These are phyloP conservation scores for Xerocomus potaroensis DNA, from an alignment of 768 basidiomycete genomes.

Conservation along the genomic window DNA sequence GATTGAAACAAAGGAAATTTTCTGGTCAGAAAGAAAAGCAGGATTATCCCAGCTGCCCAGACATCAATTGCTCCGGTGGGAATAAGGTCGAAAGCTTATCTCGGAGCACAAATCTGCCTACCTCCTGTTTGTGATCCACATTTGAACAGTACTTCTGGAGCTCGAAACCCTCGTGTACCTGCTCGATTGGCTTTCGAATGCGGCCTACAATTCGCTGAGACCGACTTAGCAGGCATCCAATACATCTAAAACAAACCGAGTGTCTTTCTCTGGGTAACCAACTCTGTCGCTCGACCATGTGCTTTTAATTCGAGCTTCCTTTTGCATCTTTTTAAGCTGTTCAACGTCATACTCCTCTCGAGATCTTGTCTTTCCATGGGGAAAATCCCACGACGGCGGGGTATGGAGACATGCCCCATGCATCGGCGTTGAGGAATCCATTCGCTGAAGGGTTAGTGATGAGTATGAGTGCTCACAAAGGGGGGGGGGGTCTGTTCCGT, in stretches of 20 bases:
- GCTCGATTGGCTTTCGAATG: conserved; percentile 92
- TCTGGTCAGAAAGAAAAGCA: conserved; percentile 85
- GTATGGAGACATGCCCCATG: conserved; percentile 77
- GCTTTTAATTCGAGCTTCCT: conserved; percentile 54
- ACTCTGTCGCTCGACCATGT: conserved; percentile 59
- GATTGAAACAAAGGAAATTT: conserved; percentile 96
- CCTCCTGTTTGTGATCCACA: conserved; percentile 92
- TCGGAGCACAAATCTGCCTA: conserved; percentile 35
- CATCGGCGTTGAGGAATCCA: conserved; percentile 42
- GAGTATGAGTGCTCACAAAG: conserved; percentile 1
- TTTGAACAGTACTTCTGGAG: conserved; percentile 94
- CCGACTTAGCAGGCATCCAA: not conserved
- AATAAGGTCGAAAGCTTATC: conserved; percentile 8
- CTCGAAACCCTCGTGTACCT: conserved; percentile 94
- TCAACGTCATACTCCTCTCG: conserved; percentile 45
- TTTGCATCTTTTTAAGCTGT: conserved; percentile 53
- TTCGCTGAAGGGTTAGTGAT: conserved; percentile 42
- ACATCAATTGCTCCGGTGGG: conserved; percentile 78
- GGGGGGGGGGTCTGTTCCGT: conserved; percentile 27
- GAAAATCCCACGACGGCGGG: conserved; percentile 49
- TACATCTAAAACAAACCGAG: conserved; percentile 42
- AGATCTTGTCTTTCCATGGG: conserved; percentile 61
- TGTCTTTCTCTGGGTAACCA: conserved; percentile 74
- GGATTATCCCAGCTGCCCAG: conserved; percentile 91
- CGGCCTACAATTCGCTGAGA: conserved; percentile 44